Base-by-base conservation (phyloP, 129 eudicot genomes). In the Sambucus nigra region DNA sequence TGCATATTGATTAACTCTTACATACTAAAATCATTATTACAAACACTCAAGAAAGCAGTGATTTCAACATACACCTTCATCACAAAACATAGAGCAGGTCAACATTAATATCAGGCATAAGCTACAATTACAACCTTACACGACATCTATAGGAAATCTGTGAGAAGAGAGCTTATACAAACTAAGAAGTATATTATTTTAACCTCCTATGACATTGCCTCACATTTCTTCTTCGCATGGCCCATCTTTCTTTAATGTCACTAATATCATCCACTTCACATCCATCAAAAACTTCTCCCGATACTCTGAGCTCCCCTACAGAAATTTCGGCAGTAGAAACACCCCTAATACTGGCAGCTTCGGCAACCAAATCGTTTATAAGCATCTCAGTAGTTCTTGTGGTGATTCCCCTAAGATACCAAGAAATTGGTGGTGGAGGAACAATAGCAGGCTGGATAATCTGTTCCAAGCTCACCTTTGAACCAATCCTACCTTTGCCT, bases 341-440 rank as follows among this genome's bases (percentile, higher is more conserved):
- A 2, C 84, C 89, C 61, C 88, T 74, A 17, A 86, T 77, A 53
- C 94, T 66, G 32, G 82, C 84, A 66, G 86, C 80, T 74, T 91
- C 99, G 13, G 73, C 87, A 52, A 74, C 25, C 49, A 91, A 69
- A 46, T 91, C 94, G 2, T 38, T 82, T 25, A 91, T 85, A 40
- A 92, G 68, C 94, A 78, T 77, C 67, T 92, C 99, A 0, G 93
- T 76, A 1, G 99, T 92, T 64, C 63, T 80, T n/a, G 94, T 22
- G 19, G 94, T 92, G 35, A 92, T 92, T 59, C 96, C 96, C 53
- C 99, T 72, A 31, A 86, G 74, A 54, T 92, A 92, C 96, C 99
- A 85, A 6, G 99, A 91, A 63, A 91, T 76, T 7, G 99, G 99
- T 2, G 99, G 95, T 14, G 99, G 99, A 48, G 99, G 99, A 51